These are phyloP conservation scores for Selenicereus undatus DNA, from an alignment of 148 eudicot genomes.

Conservation along the genomic window DNA sequence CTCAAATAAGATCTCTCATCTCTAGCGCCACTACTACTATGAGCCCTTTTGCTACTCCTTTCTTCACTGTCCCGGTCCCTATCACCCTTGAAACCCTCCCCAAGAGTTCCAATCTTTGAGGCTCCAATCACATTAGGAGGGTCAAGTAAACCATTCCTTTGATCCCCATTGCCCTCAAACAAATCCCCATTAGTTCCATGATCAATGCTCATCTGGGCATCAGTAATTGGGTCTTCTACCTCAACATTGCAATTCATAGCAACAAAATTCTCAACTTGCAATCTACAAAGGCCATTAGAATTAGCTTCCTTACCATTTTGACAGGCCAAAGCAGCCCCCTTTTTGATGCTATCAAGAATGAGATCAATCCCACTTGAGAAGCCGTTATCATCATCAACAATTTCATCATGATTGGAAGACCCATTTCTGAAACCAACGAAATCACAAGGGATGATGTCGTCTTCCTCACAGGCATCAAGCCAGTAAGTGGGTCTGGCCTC, in stretches of 20 bases:
- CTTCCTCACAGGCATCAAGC: slow-evolving; percentile 96
- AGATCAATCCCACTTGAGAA: slow-evolving; percentile 70
- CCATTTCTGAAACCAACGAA: slow-evolving; percentile 15
- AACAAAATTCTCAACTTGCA: slow-evolving; percentile 26
- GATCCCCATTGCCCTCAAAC: slow-evolving; percentile 17
- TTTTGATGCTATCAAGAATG: slow-evolving; percentile 60
- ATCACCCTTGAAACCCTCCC: slow-evolving; percentile 17
- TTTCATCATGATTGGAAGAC: slow-evolving; percentile 18
- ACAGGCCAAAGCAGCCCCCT: slow-evolving; percentile 40
- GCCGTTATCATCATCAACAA: slow-evolving; percentile 37
- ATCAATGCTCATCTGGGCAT: slow-evolving; percentile 11
- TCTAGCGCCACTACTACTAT: slow-evolving; percentile 29
- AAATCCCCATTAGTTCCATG: slow-evolving; percentile 1
- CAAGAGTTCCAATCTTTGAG: slow-evolving; percentile 8
- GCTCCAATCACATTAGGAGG: slow-evolving; percentile 8
- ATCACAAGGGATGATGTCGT: slow-evolving; percentile 47
- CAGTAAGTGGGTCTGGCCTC: slow-evolving; percentile 53
- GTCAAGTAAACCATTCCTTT: slow-evolving; percentile 18
- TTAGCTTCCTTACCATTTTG: slow-evolving; percentile 16
- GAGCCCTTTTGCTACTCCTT: slow-evolving; percentile 39
- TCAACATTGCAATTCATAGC: slow-evolving; percentile 10
- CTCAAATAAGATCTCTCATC: slow-evolving; percentile 32
- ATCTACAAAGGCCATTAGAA: slow-evolving; percentile 9
- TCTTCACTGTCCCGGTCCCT: slow-evolving; percentile 30
- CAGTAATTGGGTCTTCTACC: not conserved